Evolutionary conservation across 805 yeast species (phyloP).

Genomic region (Wickerhamiella nectarea): DNA sequence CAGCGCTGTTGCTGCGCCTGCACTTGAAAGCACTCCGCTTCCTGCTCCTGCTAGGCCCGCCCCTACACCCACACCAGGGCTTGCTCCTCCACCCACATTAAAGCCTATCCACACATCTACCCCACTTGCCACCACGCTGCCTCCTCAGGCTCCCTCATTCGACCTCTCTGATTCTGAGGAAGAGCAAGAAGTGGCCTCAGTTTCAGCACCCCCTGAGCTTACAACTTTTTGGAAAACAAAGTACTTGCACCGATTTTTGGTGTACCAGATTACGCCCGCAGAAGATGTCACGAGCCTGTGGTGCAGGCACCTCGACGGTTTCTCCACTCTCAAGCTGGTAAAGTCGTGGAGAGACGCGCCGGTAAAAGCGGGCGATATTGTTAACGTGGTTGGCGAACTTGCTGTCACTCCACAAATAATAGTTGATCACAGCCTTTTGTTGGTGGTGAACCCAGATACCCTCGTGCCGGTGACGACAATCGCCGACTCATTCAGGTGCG

Average conservation of each 20-base stretch:
- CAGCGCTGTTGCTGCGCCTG: not conserved
- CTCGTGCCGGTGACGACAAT: slow-evolving; percentile 70
- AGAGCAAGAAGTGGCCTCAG: not conserved
- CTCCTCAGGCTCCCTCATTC: not conserved
- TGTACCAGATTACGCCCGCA: not conserved
- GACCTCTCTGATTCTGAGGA: not conserved
- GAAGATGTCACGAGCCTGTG: slow-evolving; percentile 4
- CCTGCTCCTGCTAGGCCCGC: not conserved
- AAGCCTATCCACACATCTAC: too few species aligned
- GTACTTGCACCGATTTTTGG: slow-evolving; percentile 5
- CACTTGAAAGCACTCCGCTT: not conserved
- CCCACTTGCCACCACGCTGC: too few species aligned
- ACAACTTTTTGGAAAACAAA: not conserved
- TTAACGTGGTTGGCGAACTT: slow-evolving; percentile 23
- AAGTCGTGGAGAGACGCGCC: slow-evolving; percentile 22
- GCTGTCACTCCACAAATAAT: slow-evolving; percentile 20
- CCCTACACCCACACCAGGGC: too few species aligned
- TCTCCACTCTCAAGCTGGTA: slow-evolving; percentile 13
- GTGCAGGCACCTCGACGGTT: slow-evolving; percentile 4
- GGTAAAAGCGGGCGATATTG: slow-evolving; percentile 21
- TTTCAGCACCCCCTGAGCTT: not conserved
- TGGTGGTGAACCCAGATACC: slow-evolving; percentile 74
- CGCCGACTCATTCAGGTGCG: slow-evolving; percentile 62
- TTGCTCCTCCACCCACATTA: too few species aligned
- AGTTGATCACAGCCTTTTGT: slow-evolving; percentile 46